Conservation (phyloP, 495 filamentous ascomycete species). For the Cercophora samala region DNA sequence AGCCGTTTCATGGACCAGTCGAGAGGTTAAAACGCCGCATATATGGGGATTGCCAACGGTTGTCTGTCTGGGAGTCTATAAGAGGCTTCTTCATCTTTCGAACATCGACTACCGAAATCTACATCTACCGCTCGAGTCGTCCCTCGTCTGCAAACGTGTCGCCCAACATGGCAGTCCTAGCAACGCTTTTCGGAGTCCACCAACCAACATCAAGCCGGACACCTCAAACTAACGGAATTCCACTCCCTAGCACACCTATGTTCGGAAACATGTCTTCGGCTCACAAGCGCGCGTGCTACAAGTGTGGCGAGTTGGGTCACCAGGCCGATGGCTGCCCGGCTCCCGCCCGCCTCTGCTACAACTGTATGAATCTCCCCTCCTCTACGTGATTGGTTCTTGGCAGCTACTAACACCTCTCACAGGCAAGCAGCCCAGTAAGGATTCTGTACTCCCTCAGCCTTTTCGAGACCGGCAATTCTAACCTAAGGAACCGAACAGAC, state of each 20-base stretch:
- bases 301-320: constrained; percentile 99
- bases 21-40: neutral
- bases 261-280: constrained; percentile 73
- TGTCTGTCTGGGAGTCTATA: neutral
- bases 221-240: constrained; percentile 21
- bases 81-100: neutral
- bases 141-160: neutral
- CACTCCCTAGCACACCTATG: neutral
- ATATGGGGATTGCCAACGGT: neutral
- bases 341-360: constrained; percentile 97
- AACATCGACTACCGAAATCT: neutral
- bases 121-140: neutral
- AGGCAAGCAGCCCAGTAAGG: constrained; percentile 84
- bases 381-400: constrained; percentile 1
- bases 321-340: constrained; percentile 98
- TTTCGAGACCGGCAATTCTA: constrained; percentile 14
- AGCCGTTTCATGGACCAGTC: neutral
- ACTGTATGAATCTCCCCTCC: constrained; percentile 58
- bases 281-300: constrained; percentile 98
- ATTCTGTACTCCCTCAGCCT: constrained; percentile 16
- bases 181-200: neutral
- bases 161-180: neutral
- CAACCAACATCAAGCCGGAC: neutral
- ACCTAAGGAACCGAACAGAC: constrained; percentile 56
- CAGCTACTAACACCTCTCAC: constrained; percentile 17